A percentile compares a stretch with the other conserved stretches of the same genome.
Evolutionary conservation across 192 early-diverging fungal species (phyloP).

Genomic region (Chytriomyces confervae): DNA sequence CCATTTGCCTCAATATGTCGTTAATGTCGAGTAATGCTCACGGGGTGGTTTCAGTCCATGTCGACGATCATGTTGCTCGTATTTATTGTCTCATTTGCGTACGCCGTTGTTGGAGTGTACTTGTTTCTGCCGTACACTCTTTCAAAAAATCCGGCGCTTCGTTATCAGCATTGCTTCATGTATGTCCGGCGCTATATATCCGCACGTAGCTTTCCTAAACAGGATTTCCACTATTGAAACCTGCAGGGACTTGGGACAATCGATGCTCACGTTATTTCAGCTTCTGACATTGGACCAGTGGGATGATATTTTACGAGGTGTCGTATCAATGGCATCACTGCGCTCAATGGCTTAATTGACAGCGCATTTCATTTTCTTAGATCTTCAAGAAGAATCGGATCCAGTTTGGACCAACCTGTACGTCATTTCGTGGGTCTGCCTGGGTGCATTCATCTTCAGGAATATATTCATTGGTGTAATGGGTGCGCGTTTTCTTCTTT

Average conservation of each 20-base stretch:
- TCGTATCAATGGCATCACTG: neutral
- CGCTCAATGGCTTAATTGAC: neutral
- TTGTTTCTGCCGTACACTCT: slow-evolving; percentile 39
- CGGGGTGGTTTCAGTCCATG: slow-evolving; percentile 40
- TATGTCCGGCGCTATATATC: neutral
- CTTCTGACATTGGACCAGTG: slow-evolving; percentile 56
- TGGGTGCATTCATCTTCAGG: slow-evolving; percentile 58
- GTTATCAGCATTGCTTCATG: slow-evolving; percentile 45
- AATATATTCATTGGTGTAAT: slow-evolving; percentile 60
- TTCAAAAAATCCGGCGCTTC: slow-evolving; percentile 29
- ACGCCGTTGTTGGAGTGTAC: slow-evolving; percentile 50
- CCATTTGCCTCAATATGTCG: neutral
- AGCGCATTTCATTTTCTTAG: neutral
- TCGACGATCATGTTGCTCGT: slow-evolving; percentile 51
- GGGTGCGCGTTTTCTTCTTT: slow-evolving; percentile 30
- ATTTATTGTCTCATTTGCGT: slow-evolving; percentile 42
- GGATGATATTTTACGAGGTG: slow-evolving; percentile 42
- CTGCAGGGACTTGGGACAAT: slow-evolving; percentile 39
- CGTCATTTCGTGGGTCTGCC: slow-evolving; percentile 52
- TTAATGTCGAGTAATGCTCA: neutral
- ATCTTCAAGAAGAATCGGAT: slow-evolving; percentile 31
- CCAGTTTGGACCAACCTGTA: slow-evolving; percentile 42
- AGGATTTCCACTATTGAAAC: neutral
- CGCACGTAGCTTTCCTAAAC: neutral
- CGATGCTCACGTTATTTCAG: slow-evolving; percentile 51